A percentile compares a stretch with the other conserved stretches of the same genome.
Conservation (phyloP, 1,284 basidiomycete species). For the Pseudozyma tsukubaensis region DNA sequence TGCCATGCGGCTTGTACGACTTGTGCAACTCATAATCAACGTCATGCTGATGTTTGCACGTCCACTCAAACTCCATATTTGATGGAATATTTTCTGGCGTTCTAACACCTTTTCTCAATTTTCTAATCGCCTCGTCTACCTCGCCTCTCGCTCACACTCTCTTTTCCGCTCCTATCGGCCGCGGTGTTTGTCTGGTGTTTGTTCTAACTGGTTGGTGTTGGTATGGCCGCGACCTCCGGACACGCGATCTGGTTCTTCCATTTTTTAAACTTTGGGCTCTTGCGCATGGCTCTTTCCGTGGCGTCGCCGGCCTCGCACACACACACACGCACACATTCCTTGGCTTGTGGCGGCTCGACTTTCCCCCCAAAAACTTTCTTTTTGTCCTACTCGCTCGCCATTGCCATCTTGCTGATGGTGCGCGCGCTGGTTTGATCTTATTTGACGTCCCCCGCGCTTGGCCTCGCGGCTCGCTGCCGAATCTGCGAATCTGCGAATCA, state of each 20-base stretch:
- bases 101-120: constrained; percentile 23
- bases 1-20: too few species aligned
- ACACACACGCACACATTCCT: neutral
- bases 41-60: too few species aligned
- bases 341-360: neutral
- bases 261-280: neutral
- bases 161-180: neutral
- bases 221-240: constrained; percentile 40
- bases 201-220: neutral
- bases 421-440: too few species aligned
- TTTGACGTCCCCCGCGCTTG: too few species aligned
- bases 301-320: neutral
- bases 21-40: too few species aligned
- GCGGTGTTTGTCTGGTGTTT: neutral
- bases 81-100: neutral
- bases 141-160: neutral
- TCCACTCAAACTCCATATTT: too few species aligned
- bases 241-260: constrained; percentile 9
- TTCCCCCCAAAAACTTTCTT: neutral
- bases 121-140: neutral
- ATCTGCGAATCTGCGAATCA: neutral
- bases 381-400: neutral
- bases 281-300: constrained; percentile 29
- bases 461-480: neutral
- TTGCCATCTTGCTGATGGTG: too few species aligned